A percentile compares a stretch with the other conserved stretches of the same genome.
phyloP scores from a whole-genome alignment of 225 moss, liverwort and hornwort species.

The Asterella californica region DNA sequence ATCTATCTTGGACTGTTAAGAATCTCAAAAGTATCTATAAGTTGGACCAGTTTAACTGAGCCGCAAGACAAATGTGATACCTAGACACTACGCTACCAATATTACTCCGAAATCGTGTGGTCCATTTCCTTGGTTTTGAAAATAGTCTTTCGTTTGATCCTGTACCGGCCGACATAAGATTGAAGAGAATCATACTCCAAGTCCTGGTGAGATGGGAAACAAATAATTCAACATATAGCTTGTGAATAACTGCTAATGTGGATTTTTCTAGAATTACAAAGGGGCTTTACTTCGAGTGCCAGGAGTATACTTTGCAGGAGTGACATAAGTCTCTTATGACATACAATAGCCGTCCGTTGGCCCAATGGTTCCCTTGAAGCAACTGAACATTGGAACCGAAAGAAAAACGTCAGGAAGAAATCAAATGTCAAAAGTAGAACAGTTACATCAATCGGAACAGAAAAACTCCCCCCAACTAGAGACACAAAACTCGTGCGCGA shows the following conservation, averaged over 20 bases:
- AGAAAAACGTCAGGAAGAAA: background rate
- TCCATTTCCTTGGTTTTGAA: conserved; percentile 78
- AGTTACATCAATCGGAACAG: no score
- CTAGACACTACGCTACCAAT: conserved; percentile 63
- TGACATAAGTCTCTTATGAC: conserved; percentile 69
- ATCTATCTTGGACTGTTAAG: no score
- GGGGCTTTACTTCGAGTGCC: conserved; percentile 83
- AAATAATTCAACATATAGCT: background rate
- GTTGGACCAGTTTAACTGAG: no score
- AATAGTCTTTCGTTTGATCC: conserved; percentile 84
- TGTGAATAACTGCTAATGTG: background rate
- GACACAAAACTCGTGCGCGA: no score
- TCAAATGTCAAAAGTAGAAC: no score
- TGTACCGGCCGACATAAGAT: conserved; percentile 70
- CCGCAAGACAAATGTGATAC: no score
- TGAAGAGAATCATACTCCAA: no score
- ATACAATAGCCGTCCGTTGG: conserved; percentile 83
- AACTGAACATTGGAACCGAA: conserved; percentile 37
- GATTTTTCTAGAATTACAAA: conserved; percentile 34
- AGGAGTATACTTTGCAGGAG: conserved; percentile 77
- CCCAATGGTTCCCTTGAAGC: conserved; percentile 74
- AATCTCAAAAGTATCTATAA: no score
- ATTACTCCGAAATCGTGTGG: conserved; percentile 61
- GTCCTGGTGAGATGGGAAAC: no score
- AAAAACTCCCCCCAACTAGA: no score